Evolutionary conservation across 2,329 filamentous ascomycete species (phyloP).

Genomic region (Ascomycota sp.): DNA sequence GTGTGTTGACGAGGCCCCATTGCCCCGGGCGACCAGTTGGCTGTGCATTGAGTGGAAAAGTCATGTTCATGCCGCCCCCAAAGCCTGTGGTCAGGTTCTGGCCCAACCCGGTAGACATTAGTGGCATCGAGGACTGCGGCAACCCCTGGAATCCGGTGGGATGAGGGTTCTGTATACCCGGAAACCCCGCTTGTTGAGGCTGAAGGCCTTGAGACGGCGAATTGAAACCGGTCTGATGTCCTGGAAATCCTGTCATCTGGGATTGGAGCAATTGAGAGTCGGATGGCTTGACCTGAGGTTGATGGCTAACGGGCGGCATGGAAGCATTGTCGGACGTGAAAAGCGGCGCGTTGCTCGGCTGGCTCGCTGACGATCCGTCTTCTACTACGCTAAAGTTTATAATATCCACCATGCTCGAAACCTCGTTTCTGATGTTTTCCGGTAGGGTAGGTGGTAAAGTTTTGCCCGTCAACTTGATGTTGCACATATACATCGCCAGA

Average conservation of each 20-base stretch:
- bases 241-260: slow-evolving; percentile 49
- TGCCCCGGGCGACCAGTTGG: slow-evolving; percentile 85
- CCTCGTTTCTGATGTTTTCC: slow-evolving; percentile 81
- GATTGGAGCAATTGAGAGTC: slow-evolving; percentile 43
- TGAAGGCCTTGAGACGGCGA: slow-evolving; percentile 40
- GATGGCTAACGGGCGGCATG: slow-evolving; percentile 36
- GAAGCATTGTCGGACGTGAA: too few species aligned
- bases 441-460: slow-evolving; percentile 54
- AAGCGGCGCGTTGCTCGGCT: slow-evolving; percentile 42
- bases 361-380: slow-evolving; percentile 31
- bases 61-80: slow-evolving; percentile 27
- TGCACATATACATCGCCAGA: slow-evolving; percentile 95
- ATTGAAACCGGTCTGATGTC: slow-evolving; percentile 35
- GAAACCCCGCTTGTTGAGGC: slow-evolving; percentile 49
- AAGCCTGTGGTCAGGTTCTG: slow-evolving; percentile 20
- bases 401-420: slow-evolving; percentile 98
- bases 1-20: slow-evolving; percentile 96
- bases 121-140: slow-evolving; percentile 81
- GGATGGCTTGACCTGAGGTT: slow-evolving; percentile 54
- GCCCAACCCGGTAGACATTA: slow-evolving; percentile 42
- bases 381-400: slow-evolving; percentile 88
- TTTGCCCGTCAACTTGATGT: slow-evolving; percentile 76
- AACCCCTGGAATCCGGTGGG: slow-evolving; percentile 62
- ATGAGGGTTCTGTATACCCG: slow-evolving; percentile 46
- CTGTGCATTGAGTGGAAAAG: slow-evolving; percentile 62